Percentiles rank a stretch among this genome's conserved stretches.
phyloP scores from a whole-genome alignment of 108 stramenopile species.

The Chaetoceros tenuissimus region DNA sequence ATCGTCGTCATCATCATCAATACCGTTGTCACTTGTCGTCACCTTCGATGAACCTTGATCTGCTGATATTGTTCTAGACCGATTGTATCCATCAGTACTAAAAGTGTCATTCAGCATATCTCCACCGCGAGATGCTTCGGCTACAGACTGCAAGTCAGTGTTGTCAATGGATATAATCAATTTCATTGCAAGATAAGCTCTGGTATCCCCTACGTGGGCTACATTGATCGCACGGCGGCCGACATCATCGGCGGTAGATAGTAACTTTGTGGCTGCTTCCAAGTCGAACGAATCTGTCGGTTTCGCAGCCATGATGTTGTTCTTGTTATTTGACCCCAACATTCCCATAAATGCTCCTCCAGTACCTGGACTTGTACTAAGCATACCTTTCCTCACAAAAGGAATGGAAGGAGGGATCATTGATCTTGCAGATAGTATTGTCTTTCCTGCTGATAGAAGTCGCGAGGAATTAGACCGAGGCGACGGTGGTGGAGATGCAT shows the following conservation, averaged over 20 bases:
- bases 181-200: conserved; percentile 79
- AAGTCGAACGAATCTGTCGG: conserved; percentile 22
- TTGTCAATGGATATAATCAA: conserved; percentile 31
- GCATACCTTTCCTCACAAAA: conserved; percentile 46
- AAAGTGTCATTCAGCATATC: conserved; percentile 4
- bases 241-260: conserved; percentile 79
- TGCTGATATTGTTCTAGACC: conserved; percentile 27
- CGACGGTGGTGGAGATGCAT: conserved; percentile 11
- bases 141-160: conserved; percentile 38
- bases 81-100: conserved; percentile 14
- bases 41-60: conserved; percentile 29
- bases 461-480: conserved; percentile 3
- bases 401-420: not conserved
- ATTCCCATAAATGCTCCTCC: conserved; percentile 73
- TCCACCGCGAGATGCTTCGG: conserved; percentile 33
- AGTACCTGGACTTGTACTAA: conserved; percentile 85
- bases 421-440: not conserved
- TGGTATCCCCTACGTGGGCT: conserved; percentile 76
- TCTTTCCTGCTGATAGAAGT: conserved; percentile 6
- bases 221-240: conserved; percentile 80
- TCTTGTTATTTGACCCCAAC: conserved; percentile 11
- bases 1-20: conserved; percentile 49
- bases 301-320: conserved; percentile 9
- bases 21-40: conserved; percentile 20
- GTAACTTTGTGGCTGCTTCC: conserved; percentile 52